Base-by-base conservation (phyloP, 768 basidiomycete genomes). In the Phylloporus scabripes region DNA sequence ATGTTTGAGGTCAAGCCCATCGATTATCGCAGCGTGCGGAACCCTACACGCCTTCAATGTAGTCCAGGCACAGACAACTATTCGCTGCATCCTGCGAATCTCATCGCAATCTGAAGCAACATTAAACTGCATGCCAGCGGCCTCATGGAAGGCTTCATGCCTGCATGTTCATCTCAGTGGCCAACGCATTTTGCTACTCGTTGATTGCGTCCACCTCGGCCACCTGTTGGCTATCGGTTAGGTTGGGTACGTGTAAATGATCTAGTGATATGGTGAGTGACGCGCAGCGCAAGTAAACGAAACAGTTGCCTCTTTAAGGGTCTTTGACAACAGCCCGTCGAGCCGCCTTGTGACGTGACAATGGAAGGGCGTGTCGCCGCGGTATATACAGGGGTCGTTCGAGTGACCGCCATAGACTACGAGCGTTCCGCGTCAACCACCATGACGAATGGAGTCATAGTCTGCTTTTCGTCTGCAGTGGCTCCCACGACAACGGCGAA, bases 201-300 rank as follows among this genome's bases (percentile, higher is more conserved):
- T 12, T 75, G 37, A 86, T 69, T 51, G 72, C 77, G 69, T 80
- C 85, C 15, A 79, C 67, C 56, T 85, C 79, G 10, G 82, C 72
- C 42, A 57, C 58, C 49, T 54, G 11, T 31, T n/a, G 33, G 48
- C 20, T 5, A 39, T 39, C 42, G 40, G 39, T 15, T n/a, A 23
- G 81, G n/a, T n/a, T n/a, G n/a, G 0, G 80, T 83, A 58, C 91
- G 89, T 5, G 89, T 83, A 72, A 92, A 91, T 0, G 89, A 91
- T 10, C 34, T 36, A 39, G 26, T 46, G n/a, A 46, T 8, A 4
- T 36, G 17, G 8, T 18, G 17, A 36, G 34, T 5, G 15, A 12
- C 29, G 17, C 17, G 17, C 15, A 15, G 34, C 9, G 17, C 29
- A 43, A 36, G 15, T 34, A 2, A n/a, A 32, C 33, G 23, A n/a